A percentile compares a stretch with the other conserved stretches of the same genome.
Evolutionary conservation across 2,329 filamentous ascomycete genomes (phyloP).

Genomic region (Aspergillus japonicus): DNA sequence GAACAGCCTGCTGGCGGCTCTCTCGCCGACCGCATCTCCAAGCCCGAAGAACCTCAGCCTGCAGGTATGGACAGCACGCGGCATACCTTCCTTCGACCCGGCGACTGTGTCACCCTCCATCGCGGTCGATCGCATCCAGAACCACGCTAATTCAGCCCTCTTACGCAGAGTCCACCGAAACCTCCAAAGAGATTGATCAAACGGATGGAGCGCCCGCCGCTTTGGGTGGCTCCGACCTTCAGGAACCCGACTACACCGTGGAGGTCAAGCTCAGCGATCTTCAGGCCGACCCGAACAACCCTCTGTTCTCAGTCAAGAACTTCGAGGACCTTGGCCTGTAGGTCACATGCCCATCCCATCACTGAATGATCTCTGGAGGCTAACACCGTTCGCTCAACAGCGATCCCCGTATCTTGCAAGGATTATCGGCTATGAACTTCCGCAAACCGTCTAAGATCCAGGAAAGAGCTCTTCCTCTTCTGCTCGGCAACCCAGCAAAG

Average conservation of each 20-base stretch:
- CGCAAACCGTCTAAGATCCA: constrained; percentile 97
- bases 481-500: constrained; percentile 78
- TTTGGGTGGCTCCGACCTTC: constrained; percentile 52
- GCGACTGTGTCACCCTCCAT: constrained; percentile 14
- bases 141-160: constrained; percentile 18
- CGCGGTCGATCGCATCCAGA: constrained; percentile 3
- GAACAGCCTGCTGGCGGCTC: constrained; percentile 39
- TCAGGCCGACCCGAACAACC: constrained; percentile 81
- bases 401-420: constrained; percentile 67
- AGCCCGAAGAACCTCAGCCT: constrained; percentile 34
- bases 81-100: constrained; percentile 17
- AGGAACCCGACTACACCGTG: constrained; percentile 80
- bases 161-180: constrained; percentile 12
- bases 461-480: constrained; percentile 86
- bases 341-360: constrained; percentile 34
- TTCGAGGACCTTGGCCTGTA: constrained; percentile 88
- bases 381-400: constrained; percentile 36
- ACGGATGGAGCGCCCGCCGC: constrained; percentile 41
- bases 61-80: constrained; percentile 30
- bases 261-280: constrained; percentile 90
- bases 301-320: constrained; percentile 76
- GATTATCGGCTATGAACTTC: constrained; percentile 79
- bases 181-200: constrained; percentile 26
- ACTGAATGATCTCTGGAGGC: neutral
- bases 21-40: constrained; percentile 50